Evolutionary conservation across 805 yeast genomes (phyloP).

Genomic region (Barnettozyma salicaria): DNA sequence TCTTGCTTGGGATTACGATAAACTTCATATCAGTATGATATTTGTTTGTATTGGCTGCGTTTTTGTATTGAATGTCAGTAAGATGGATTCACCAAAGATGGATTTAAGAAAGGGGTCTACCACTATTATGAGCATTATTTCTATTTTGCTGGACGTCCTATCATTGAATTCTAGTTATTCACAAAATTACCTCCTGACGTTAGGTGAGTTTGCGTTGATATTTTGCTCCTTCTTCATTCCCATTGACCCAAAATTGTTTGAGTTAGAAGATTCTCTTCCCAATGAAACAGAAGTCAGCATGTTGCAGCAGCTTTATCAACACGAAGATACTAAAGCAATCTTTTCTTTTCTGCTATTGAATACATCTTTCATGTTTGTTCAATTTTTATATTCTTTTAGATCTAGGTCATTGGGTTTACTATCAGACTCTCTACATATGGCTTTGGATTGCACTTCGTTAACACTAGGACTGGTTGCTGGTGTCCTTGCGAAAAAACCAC

Average conservation of each 20-base stretch:
- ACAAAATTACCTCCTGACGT: slow-evolving; percentile 8
- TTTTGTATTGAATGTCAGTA: slow-evolving; percentile 17
- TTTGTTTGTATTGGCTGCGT: slow-evolving; percentile 25
- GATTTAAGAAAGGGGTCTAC: slow-evolving; percentile 16
- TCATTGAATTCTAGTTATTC: slow-evolving; percentile 26
- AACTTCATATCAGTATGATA: slow-evolving; percentile 21
- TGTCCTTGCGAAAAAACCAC: slow-evolving; percentile 49
- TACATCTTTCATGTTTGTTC: slow-evolving; percentile 91
- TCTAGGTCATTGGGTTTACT: slow-evolving; percentile 87
- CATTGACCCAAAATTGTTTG: slow-evolving; percentile 13
- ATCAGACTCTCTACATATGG: slow-evolving; percentile 95
- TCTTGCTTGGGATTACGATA: slow-evolving; percentile 3
- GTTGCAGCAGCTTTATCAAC: slow-evolving; percentile 22
- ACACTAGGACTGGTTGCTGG: slow-evolving; percentile 88
- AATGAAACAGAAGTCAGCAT: slow-evolving; percentile 12
- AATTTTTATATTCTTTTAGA: slow-evolving; percentile 82
- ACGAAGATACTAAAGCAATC: slow-evolving; percentile 78
- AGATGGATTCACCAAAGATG: slow-evolving; percentile 11
- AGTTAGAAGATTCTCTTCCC: neutral
- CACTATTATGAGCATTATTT: slow-evolving; percentile 26
- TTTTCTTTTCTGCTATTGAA: slow-evolving; percentile 82
- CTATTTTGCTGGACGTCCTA: slow-evolving; percentile 30
- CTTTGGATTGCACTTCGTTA: slow-evolving; percentile 86
- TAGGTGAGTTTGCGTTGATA: slow-evolving; percentile 15
- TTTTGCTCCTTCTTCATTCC: slow-evolving; percentile 12